Evolutionary conservation across 2,329 filamentous ascomycete genomes (phyloP), one percentile per base, ranked within the genome.

Genomic region (Magnaporthales sp.): DNA sequence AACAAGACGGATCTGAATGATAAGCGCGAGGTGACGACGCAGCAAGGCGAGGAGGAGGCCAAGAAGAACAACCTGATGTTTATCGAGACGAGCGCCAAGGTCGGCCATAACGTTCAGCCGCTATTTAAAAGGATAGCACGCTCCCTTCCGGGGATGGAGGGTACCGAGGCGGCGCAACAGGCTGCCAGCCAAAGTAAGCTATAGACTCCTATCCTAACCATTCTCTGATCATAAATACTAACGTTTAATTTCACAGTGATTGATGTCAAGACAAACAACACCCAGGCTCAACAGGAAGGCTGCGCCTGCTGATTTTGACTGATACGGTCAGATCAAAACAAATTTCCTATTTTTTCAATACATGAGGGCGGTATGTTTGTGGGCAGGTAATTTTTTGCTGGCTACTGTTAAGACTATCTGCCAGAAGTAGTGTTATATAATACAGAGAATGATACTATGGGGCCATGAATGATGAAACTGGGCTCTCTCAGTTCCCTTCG

Each of bases 1-100:
- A 99, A 99, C 84, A 99, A 99, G 88, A 99, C 95, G 61, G 95
- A 99, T 84, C 80, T 99, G 78, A 96, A 95, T 79, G 95, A 99
- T 79, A 98, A 97, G 86, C 88, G 95, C 66, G 94, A 99, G 80
- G 95, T 99, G 68, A 99, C 94, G 58, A 96, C 93, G 46, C 89
- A 91, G 75, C 93, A 98, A 79, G 95, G 95, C 68, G 95, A 99
- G 79, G 95, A 98, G 73, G 95, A 99, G 81, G 94, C 94, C 60
- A 97, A 96, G 86, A 94, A 94, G 84, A 94, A 97, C 79, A 95
- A 95, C 71, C 83, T 97, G 72, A 97, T 99, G 91, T 99, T 99
- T 75, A 95, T 99, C 73, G 95, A 99, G 84, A 99, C 95, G 66
- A 97, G 93, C 78, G 95, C 95, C 66, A 99, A 99, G 84, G 85